Evolutionary conservation across 495 filamentous ascomycete species (phyloP).

Genomic region (Hypoxylon fragiforme): DNA sequence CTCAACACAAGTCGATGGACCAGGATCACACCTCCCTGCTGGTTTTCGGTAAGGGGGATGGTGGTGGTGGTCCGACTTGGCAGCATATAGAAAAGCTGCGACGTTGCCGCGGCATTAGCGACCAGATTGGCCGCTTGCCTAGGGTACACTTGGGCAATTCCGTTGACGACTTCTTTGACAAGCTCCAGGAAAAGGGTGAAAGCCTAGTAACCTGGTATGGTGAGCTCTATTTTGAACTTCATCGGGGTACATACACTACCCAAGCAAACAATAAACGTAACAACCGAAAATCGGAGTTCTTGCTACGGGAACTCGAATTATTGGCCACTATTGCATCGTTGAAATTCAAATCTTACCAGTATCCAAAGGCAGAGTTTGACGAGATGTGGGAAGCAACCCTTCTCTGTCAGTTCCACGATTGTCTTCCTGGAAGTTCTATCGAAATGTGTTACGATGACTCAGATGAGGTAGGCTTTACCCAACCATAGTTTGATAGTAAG

Average conservation of each 20-base stretch:
- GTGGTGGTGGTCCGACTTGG: slow-evolving; percentile 93
- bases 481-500: background rate
- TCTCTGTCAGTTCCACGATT: slow-evolving; percentile 96
- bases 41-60: slow-evolving; percentile 95
- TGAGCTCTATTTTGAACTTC: slow-evolving; percentile 95
- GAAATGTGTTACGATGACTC: slow-evolving; percentile 98
- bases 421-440: slow-evolving; percentile 90
- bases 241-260: slow-evolving; percentile 95
- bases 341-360: slow-evolving; percentile 70
- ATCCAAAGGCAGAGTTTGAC: slow-evolving; percentile 89
- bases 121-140: slow-evolving; percentile 80
- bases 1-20: slow-evolving; percentile 94
- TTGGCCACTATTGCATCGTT: slow-evolving; percentile 86
- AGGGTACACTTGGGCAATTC: slow-evolving; percentile 87
- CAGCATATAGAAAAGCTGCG: slow-evolving; percentile 92
- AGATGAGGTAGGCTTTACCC: slow-evolving; percentile 58
- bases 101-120: slow-evolving; percentile 90
- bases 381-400: slow-evolving; percentile 87
- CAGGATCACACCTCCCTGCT: slow-evolving; percentile 85
- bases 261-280: slow-evolving; percentile 96
- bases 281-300: slow-evolving; percentile 81
- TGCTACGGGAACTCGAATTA: slow-evolving; percentile 85
- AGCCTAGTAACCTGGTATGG: slow-evolving; percentile 97
- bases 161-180: slow-evolving; percentile 95
- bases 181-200: slow-evolving; percentile 73